Conservation (phyloP, 495 filamentous ascomycete species). For the Neurospora sp. region DNA sequence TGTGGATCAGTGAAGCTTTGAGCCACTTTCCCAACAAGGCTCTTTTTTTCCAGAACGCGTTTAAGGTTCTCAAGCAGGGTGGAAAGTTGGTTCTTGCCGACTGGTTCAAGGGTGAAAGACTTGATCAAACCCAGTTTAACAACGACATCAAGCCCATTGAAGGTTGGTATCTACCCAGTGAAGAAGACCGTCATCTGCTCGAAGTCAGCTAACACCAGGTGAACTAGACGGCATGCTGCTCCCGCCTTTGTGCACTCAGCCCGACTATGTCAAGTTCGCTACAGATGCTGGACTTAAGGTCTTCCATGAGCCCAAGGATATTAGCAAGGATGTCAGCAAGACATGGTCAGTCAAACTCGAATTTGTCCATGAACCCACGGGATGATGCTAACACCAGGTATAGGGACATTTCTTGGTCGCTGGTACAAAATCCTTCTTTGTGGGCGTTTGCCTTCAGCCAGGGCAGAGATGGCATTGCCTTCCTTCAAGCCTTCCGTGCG, state of each 20-base stretch:
- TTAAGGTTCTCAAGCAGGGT: constrained; percentile 27
- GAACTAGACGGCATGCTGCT: constrained; percentile 46
- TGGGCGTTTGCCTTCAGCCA: constrained; percentile 50
- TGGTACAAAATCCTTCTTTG: constrained; percentile 44
- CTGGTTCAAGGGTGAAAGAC: constrained; percentile 42
- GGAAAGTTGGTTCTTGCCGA: constrained; percentile 46
- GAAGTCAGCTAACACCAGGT: neutral
- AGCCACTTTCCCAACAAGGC: constrained; percentile 48
- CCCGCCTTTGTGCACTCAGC: constrained; percentile 39
- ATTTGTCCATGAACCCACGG: neutral
- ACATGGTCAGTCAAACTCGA: constrained; percentile 38
- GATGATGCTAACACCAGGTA: constrained; percentile 1
- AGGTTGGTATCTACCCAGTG: constrained; percentile 14
- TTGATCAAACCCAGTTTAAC: constrained; percentile 32
- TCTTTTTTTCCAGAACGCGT: constrained; percentile 43
- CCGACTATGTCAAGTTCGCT: constrained; percentile 40
- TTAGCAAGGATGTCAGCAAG: constrained; percentile 45
- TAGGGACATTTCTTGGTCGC: constrained; percentile 50
- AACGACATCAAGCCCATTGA: constrained; percentile 48
- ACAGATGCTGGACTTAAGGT: constrained; percentile 33
- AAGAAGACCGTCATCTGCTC: neutral
- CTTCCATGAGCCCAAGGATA: constrained; percentile 39
- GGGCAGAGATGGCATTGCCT: constrained; percentile 47
- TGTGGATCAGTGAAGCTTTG: constrained; percentile 51
- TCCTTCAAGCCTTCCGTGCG: constrained; percentile 48